Conservation (phyloP, 2,329 filamentous ascomycete species). For the Cladosporium austrohemisphaericum region DNA sequence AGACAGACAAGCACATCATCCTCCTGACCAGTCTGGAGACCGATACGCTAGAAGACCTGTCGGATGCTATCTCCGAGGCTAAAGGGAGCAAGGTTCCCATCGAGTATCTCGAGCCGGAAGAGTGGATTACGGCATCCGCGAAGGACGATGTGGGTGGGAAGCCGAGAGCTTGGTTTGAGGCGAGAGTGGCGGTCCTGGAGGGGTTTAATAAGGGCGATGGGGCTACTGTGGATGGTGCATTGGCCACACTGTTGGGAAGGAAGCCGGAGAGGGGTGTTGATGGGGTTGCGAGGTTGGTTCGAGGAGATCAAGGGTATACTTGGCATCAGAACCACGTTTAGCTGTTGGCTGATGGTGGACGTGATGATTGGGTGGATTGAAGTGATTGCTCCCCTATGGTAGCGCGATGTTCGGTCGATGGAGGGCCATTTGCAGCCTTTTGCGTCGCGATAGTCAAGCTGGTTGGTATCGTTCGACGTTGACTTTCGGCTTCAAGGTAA, state of each 20-base stretch:
- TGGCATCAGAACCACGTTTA: conserved; percentile 10
- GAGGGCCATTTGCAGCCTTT: too few species aligned
- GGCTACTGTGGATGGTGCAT: conserved; percentile 20
- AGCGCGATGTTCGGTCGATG: too few species aligned
- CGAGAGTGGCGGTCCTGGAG: conserved; percentile 30
- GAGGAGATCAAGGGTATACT: background rate
- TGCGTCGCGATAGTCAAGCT: too few species aligned
- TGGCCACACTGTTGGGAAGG: conserved; percentile 25
- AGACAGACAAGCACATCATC: conserved; percentile 32
- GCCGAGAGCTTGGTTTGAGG: conserved; percentile 36
- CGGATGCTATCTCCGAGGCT: conserved; percentile 37
- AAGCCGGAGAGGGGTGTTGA: conserved; percentile 24
- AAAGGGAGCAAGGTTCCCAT: conserved; percentile 34
- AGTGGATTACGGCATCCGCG: conserved; percentile 31
- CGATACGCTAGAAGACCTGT: conserved; percentile 35
- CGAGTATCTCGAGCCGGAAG: conserved; percentile 33
- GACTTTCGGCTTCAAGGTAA: too few species aligned
- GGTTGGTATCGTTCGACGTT: too few species aligned
- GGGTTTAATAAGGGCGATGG: conserved; percentile 23
- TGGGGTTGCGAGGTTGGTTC: conserved; percentile 8
- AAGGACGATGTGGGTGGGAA: conserved; percentile 26
- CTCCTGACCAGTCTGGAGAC: conserved; percentile 37
- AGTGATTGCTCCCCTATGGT: too few species aligned
- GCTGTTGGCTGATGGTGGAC: too few species aligned
- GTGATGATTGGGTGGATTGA: too few species aligned